Conservation (phyloP, 2,329 filamentous ascomycete species). For the Corniculantispora saksenae region DNA sequence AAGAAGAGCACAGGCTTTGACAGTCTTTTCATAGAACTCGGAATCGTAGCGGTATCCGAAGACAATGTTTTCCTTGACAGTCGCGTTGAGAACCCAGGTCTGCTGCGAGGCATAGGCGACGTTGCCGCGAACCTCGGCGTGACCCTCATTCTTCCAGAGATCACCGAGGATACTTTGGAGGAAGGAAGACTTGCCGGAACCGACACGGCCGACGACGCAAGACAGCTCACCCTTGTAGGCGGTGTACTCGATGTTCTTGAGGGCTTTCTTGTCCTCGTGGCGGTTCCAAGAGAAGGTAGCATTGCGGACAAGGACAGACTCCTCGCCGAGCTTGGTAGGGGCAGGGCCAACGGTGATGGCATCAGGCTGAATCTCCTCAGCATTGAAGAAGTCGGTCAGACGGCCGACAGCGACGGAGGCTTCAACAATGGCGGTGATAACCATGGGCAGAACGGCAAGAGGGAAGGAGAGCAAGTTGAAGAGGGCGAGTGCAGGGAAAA, state of each 20-base stretch:
- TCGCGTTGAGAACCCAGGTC: conserved; percentile 97
- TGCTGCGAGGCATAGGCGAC: conserved; percentile 92
- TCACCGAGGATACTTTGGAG: conserved; percentile 87
- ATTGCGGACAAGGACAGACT: conserved; percentile 79
- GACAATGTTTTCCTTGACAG: conserved; percentile 93
- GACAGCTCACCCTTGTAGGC: conserved; percentile 91
- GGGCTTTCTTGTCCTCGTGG: conserved; percentile 67
- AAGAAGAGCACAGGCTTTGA: conserved; percentile 84
- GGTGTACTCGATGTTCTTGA: conserved; percentile 83
- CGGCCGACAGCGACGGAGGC: conserved; percentile 89
- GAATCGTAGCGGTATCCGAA: conserved; percentile 95
- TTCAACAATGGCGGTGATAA: conserved; percentile 94
- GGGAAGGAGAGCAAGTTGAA: conserved; percentile 98
- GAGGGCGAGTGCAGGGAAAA: conserved; percentile 87
- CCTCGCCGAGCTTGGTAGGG: conserved; percentile 76
- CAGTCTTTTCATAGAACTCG: conserved; percentile 88
- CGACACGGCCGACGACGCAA: conserved; percentile 93
- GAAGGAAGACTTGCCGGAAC: conserved; percentile 90
- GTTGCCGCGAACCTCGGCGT: conserved; percentile 78
- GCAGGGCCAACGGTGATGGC: conserved; percentile 72
- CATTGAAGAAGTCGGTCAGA: conserved; percentile 78
- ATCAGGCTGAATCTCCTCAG: conserved; percentile 87
- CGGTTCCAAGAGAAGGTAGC: conserved; percentile 95
- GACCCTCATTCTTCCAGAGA: conserved; percentile 83
- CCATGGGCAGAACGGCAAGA: conserved; percentile 91